phyloP scores from a whole-genome alignment of 202 grass and related monocot genomes.

The Miscanthus sacchariflorus region DNA sequence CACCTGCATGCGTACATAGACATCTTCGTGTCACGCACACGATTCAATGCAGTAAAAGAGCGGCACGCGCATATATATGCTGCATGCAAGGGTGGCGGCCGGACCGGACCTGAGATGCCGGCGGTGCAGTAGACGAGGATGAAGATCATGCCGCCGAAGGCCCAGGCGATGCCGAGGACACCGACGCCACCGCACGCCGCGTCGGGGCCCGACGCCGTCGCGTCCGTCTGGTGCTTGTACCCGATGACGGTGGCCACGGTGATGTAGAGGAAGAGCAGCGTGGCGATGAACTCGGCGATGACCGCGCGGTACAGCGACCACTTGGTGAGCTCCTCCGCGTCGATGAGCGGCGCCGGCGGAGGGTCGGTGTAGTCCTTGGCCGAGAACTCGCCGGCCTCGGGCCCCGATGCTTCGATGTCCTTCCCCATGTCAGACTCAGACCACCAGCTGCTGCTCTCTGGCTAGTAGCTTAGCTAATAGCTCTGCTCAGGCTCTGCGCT shows the following conservation, averaged over 20 bases:
- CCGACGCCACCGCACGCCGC: slow-evolving; percentile 81
- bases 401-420: slow-evolving; percentile 61
- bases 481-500: background rate
- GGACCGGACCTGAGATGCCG: slow-evolving; percentile 71
- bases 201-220: slow-evolving; percentile 32
- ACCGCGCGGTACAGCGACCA: slow-evolving; percentile 81
- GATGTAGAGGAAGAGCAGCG: slow-evolving; percentile 86
- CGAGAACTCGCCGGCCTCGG: slow-evolving; percentile 51
- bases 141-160: slow-evolving; percentile 99
- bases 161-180: slow-evolving; percentile 92
- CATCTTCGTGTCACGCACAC: background rate
- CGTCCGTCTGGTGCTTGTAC: slow-evolving; percentile 70
- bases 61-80: background rate
- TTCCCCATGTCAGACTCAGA: slow-evolving; percentile 52
- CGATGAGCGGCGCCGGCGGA: slow-evolving; percentile 66
- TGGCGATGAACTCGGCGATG: slow-evolving; percentile 80
- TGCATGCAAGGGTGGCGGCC: no score
- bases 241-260: slow-evolving; percentile 81
- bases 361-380: slow-evolving; percentile 81
- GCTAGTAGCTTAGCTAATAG: background rate
- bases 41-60: no score
- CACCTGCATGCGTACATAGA: slow-evolving; percentile 39
- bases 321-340: slow-evolving; percentile 69
- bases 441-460: background rate
- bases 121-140: slow-evolving; percentile 97